Conservation (phyloP, 371 early-diverging fungal genomes). For the Apophysomyces ossiformis region DNA sequence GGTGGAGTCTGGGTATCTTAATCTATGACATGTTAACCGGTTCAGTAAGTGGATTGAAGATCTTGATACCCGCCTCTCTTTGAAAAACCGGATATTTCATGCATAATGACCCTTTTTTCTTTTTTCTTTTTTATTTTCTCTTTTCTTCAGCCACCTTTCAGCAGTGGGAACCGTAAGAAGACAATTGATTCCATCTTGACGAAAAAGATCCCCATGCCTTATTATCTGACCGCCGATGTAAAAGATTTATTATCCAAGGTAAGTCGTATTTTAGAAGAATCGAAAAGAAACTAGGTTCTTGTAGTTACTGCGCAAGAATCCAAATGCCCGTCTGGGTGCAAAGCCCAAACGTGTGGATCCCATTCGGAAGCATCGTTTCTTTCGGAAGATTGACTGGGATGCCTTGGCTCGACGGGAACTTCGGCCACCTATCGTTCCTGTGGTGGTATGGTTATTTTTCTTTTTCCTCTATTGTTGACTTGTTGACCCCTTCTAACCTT, state of each 20-base stretch:
- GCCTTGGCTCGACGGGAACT: slow-evolving; percentile 61
- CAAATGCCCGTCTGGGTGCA: slow-evolving; percentile 72
- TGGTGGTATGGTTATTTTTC: slow-evolving; percentile 54
- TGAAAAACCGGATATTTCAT: too few relatives aligned
- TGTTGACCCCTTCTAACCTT: too few relatives aligned
- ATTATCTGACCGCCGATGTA: slow-evolving; percentile 70
- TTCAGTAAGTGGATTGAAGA: slow-evolving; percentile 40
- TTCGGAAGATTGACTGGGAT: slow-evolving; percentile 87
- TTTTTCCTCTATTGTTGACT: too few relatives aligned
- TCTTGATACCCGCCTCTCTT: too few relatives aligned
- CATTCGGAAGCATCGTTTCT: slow-evolving; percentile 88
- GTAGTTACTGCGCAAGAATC: slow-evolving; percentile 76
- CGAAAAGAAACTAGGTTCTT: not conserved
- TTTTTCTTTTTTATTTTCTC: not conserved
- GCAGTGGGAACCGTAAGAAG: slow-evolving; percentile 75
- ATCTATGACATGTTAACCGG: slow-evolving; percentile 91
- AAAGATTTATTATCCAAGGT: slow-evolving; percentile 60
- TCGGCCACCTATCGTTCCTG: slow-evolving; percentile 79
- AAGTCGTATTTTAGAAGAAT: slow-evolving; percentile 15
- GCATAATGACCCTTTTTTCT: not conserved
- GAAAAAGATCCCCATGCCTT: slow-evolving; percentile 75
- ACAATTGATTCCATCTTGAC: slow-evolving; percentile 79
- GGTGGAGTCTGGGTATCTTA: slow-evolving; percentile 94
- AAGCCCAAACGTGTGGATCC: slow-evolving; percentile 70
- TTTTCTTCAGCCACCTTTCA: slow-evolving; percentile 71